Evolutionary conservation across 352 stramenopile species (phyloP), one percentile per base, ranked within the genome.

Genomic region (Phytophthora pistaciae): DNA sequence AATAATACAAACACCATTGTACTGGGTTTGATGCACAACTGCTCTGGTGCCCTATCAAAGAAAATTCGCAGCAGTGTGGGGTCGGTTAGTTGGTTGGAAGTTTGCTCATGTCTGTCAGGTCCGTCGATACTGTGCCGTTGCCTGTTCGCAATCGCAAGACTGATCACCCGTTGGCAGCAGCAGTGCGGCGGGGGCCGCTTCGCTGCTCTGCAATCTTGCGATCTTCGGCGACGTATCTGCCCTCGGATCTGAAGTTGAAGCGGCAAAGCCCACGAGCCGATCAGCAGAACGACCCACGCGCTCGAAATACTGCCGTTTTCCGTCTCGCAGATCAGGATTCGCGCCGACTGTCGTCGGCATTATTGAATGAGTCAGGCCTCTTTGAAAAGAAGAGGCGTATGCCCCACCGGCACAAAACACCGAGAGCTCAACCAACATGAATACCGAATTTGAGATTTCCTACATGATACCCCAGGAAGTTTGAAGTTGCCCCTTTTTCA

Each of bases 221-320:
- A 53, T 52, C 50, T 54, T 54, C 23, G 38, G 31, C 10, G 9
- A 20, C 13, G 36, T 33, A 60, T 60, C 27, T 60, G 36, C 21
- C 1, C 25, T 16, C 23, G 27, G 33, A 23, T 33, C n/a, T 11
- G 42, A 63, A 40, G 56, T 63, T 63, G 56, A 63, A 63, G 56
- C 8, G 21, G 56, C 56, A 63, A 63, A 63, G 56, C 38, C 13
- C 56, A 42, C 23, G 56, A 63, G 8, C 8, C 42, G 42, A 54
- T 53, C 56, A 53, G 38, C 14, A 18, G 36, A 20, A 27, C 36
- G n/a, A 21, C 5, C 27, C 21, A 38, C 21, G 49, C 54, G 62
- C 53, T 31, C 29, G 42, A 53, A 52, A 69, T 69, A 64, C 63
- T 69, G 63, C 63, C 64, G 63, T 56, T 69, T 69, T 56, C 53